These are phyloP conservation scores for Tephrocybe sp. DNA, from an alignment of 768 basidiomycete genomes.

Conservation along the genomic window DNA sequence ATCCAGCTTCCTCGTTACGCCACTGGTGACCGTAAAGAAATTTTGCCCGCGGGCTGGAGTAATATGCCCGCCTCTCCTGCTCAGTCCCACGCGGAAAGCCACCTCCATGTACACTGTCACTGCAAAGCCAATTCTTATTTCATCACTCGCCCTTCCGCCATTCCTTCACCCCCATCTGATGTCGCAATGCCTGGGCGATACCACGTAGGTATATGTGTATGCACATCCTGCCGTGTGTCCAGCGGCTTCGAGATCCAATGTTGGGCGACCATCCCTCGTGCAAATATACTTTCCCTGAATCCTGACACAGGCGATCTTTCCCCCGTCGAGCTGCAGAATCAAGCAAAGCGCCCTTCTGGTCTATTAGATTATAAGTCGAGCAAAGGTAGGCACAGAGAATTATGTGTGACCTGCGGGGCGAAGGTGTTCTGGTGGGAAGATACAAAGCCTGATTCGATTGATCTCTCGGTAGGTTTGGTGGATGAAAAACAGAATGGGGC, in stretches of 20 bases:
- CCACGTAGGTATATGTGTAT: slow-evolving; percentile 24
- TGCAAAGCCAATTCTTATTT: slow-evolving; percentile 15
- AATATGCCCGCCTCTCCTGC: background rate
- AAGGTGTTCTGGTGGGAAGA: slow-evolving; percentile 27
- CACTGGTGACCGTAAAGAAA: background rate
- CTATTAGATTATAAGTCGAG: slow-evolving; percentile 22
- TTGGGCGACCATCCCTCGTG: slow-evolving; percentile 22
- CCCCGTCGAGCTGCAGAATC: slow-evolving; percentile 12
- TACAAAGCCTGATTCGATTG: slow-evolving; percentile 21
- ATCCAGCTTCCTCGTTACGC: slow-evolving; percentile 13
- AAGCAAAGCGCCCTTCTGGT: slow-evolving; percentile 15
- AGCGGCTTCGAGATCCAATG: slow-evolving; percentile 24
- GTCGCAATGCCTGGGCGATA: slow-evolving; percentile 19
- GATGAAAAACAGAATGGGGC: slow-evolving; percentile 14
- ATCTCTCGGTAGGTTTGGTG: slow-evolving; percentile 21
- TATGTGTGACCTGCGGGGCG: slow-evolving; percentile 29
- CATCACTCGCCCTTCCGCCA: slow-evolving; percentile 18
- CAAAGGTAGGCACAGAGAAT: slow-evolving; percentile 23
- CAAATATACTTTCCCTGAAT: slow-evolving; percentile 18
- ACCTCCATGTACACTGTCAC: slow-evolving; percentile 15
- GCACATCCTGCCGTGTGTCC: slow-evolving; percentile 22
- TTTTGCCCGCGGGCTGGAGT: slow-evolving; percentile 12
- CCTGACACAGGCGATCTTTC: slow-evolving; percentile 13
- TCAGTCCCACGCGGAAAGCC: background rate
- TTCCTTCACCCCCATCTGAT: slow-evolving; percentile 13